phyloP scores from a whole-genome alignment of 2,329 filamentous ascomycete species.

The Xylariaceae sp. region DNA sequence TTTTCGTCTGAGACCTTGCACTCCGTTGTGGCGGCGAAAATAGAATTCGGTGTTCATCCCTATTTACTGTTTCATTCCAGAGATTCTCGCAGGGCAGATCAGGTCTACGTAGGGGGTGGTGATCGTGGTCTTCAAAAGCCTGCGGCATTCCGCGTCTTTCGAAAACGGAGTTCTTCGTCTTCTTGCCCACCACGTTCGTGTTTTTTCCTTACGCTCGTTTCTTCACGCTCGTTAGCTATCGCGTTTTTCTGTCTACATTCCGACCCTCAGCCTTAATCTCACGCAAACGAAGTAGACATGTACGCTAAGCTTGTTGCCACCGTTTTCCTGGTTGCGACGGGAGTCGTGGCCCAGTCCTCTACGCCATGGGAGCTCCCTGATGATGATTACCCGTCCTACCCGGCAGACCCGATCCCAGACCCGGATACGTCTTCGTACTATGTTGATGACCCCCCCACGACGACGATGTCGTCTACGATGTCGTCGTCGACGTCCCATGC shows the following conservation, averaged over 20 bases:
- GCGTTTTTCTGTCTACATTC: neutral
- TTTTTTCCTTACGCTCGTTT: neutral
- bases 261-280: neutral
- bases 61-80: conserved; percentile 32
- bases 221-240: conserved; percentile 7
- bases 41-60: conserved; percentile 22
- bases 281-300: conserved; percentile 25
- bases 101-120: conserved; percentile 8
- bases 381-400: neutral
- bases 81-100: conserved; percentile 22
- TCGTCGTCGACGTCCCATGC: neutral
- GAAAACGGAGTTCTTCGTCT: conserved; percentile 5
- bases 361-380: neutral
- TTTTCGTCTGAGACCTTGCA: conserved; percentile 16
- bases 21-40: conserved; percentile 26
- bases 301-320: conserved; percentile 26
- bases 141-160: conserved; percentile 10
- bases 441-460: too few relatives aligned
- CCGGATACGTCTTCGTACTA: too few relatives aligned
- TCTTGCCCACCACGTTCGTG: conserved; percentile 13
- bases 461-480: neutral
- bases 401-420: too few relatives aligned
- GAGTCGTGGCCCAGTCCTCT: conserved; percentile 4
- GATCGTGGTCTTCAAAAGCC: conserved; percentile 23
- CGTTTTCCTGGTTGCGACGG: conserved; percentile 22